A percentile compares a stretch with the other conserved stretches of the same genome.
Evolutionary conservation across 495 filamentous ascomycete species (phyloP).

Genomic region (Annulohypoxylon bovei): DNA sequence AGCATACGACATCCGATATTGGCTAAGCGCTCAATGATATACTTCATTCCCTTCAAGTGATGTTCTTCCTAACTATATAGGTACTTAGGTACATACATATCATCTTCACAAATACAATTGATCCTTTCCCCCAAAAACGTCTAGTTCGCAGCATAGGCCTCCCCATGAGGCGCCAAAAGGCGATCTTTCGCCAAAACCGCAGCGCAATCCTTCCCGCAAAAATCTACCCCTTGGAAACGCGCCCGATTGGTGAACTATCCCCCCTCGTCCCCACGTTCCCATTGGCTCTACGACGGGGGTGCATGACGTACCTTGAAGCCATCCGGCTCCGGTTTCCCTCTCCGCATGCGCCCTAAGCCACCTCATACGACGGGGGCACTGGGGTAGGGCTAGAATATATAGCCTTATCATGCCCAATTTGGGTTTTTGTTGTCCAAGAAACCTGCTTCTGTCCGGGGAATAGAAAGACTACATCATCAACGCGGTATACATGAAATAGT

Average conservation of each 20-base stretch:
- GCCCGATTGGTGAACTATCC: constrained; percentile 10
- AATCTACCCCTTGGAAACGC: neutral
- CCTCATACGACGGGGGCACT: neutral
- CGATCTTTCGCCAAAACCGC: neutral
- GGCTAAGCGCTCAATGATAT: too few relatives aligned
- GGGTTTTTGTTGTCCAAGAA: neutral
- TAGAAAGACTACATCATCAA: neutral
- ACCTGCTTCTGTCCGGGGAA: neutral
- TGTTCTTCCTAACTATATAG: too few relatives aligned
- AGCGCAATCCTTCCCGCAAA: neutral
- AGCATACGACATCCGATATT: too few relatives aligned
- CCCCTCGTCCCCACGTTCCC: neutral
- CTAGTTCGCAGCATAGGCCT: neutral
- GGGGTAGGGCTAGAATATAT: neutral
- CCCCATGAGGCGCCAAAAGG: neutral
- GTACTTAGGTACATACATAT: too few relatives aligned
- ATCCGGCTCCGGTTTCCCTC: constrained; percentile 8
- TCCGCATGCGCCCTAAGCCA: neutral
- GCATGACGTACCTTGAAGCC: neutral
- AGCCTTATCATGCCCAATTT: neutral
- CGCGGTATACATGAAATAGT: neutral
- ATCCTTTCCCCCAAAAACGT: too few relatives aligned
- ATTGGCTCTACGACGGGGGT: too few relatives aligned
- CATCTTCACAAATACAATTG: too few relatives aligned
- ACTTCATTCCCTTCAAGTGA: too few relatives aligned